These are phyloP conservation scores for Taphrina wiesneri DNA, from an alignment of 1,139 yeast species.

Conservation along the genomic window DNA sequence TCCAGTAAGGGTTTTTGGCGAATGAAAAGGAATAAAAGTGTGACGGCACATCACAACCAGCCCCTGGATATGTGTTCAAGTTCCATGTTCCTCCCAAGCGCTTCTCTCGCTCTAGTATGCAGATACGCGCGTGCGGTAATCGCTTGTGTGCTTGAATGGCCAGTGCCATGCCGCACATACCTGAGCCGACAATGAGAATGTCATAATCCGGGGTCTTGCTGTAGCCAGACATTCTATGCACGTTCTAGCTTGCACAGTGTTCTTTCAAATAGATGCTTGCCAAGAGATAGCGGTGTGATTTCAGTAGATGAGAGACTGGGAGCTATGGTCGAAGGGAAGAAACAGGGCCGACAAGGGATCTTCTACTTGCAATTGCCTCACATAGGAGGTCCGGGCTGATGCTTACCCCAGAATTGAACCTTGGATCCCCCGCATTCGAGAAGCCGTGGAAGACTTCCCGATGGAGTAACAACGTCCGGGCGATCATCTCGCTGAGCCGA, in stretches of 20 bases:
- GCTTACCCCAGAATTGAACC: not conserved
- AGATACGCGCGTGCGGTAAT: slow-evolving; percentile 17
- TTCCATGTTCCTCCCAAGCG: slow-evolving; percentile 30
- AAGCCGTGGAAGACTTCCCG: not conserved
- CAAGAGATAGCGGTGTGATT: not conserved
- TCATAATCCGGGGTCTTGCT: slow-evolving; percentile 26
- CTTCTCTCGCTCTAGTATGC: slow-evolving; percentile 21
- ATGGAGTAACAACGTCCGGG: not conserved
- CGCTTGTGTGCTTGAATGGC: slow-evolving; percentile 20
- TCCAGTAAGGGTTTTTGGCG: slow-evolving; percentile 43
- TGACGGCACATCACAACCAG: slow-evolving; percentile 36
- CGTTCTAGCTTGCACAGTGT: too few species aligned
- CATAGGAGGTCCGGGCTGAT: not conserved
- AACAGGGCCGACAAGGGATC: not conserved
- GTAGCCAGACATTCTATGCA: not conserved
- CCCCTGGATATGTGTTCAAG: slow-evolving; percentile 28
- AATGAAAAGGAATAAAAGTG: slow-evolving; percentile 43
- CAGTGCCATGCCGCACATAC: slow-evolving; percentile 34
- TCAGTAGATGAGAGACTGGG: not conserved
- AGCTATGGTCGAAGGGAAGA: not conserved
- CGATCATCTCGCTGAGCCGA: not conserved
- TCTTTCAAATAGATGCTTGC: too few species aligned
- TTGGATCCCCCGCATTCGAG: not conserved
- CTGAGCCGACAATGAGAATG: slow-evolving; percentile 24
- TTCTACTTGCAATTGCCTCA: not conserved